A percentile compares a stretch with the other conserved stretches of the same genome.
phyloP scores from a whole-genome alignment of 768 basidiomycete species.

The Agaricus subrufescens region DNA sequence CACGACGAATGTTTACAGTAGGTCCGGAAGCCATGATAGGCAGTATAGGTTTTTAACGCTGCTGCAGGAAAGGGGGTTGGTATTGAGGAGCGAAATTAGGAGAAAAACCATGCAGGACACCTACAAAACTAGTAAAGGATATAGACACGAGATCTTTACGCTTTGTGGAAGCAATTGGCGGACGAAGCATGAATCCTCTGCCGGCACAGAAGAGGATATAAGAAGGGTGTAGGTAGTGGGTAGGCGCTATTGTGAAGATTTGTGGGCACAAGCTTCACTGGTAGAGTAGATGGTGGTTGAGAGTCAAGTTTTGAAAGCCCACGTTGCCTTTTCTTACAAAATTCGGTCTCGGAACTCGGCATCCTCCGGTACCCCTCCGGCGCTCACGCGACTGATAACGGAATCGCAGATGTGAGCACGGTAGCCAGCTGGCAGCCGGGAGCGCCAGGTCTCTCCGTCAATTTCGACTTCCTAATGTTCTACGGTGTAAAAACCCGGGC shows the following conservation, averaged over 20 bases:
- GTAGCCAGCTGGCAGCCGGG: neutral
- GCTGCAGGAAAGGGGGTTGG: neutral
- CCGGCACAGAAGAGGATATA: constrained; percentile 56
- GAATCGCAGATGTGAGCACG: neutral
- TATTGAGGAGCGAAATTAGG: neutral
- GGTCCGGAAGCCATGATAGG: constrained; percentile 80
- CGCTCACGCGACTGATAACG: neutral
- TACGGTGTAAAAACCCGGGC: too few relatives aligned
- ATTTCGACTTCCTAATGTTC: too few relatives aligned
- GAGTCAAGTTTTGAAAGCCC: constrained; percentile 9
- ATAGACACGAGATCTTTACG: constrained; percentile 53
- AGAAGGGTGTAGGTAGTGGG: constrained; percentile 36
- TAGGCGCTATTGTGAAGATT: constrained; percentile 62
- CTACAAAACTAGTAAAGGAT: constrained; percentile 50
- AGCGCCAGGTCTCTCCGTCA: neutral
- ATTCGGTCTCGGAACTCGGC: constrained; percentile 8
- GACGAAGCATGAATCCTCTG: constrained; percentile 94
- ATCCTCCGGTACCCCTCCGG: neutral
- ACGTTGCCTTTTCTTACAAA: constrained; percentile 7
- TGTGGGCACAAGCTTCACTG: constrained; percentile 19
- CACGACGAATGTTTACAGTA: constrained; percentile 89
- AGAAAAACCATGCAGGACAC: constrained; percentile 14
- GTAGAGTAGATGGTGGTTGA: constrained; percentile 8
- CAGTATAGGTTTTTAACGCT: constrained; percentile 54
- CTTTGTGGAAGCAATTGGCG: constrained; percentile 70